Percentiles rank a stretch among this genome's conserved stretches.
Conservation (phyloP, 2,329 filamentous ascomycete genomes). For the Fusarium globosum region DNA sequence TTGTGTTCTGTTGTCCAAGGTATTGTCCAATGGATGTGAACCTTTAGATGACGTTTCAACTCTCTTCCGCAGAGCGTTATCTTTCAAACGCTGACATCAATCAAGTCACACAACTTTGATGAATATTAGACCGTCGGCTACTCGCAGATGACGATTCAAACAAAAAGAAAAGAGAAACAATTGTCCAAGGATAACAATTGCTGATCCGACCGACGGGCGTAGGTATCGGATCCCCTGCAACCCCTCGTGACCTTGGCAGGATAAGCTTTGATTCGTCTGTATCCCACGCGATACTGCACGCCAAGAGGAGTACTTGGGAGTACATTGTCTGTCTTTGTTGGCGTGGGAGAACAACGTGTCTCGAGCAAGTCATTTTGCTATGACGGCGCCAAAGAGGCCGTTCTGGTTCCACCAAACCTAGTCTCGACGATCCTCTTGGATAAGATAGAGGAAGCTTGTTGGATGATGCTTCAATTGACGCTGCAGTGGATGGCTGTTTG, state of each 20-base stretch:
- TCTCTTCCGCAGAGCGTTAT: neutral
- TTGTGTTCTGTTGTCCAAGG: neutral
- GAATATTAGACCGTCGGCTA: neutral
- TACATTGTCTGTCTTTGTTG: slow-evolving; percentile 13
- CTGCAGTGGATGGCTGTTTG: neutral
- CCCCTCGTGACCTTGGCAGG: slow-evolving; percentile 32
- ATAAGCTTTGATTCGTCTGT: slow-evolving; percentile 33
- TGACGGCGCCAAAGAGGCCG: slow-evolving; percentile 4
- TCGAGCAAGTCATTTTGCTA: slow-evolving; percentile 12
- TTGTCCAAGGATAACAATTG: slow-evolving; percentile 14
- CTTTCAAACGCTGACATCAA: neutral
- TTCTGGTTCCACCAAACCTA: slow-evolving; percentile 44
- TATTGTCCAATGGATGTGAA: neutral
- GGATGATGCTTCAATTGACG: too few relatives aligned
- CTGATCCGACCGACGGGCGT: slow-evolving; percentile 32
- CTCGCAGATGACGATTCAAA: slow-evolving; percentile 11
- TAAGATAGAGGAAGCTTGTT: slow-evolving; percentile 4
- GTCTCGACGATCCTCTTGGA: slow-evolving; percentile 44
- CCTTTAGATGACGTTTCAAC: neutral
- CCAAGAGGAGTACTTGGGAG: slow-evolving; percentile 29
- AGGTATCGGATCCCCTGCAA: slow-evolving; percentile 17
- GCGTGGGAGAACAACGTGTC: neutral
- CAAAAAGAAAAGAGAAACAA: neutral
- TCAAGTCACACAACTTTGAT: slow-evolving; percentile 3
- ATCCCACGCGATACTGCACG: slow-evolving; percentile 27